A percentile compares a stretch with the other conserved stretches of the same genome.
Conservation (phyloP, 1,284 basidiomycete genomes). For the Pascua sp. region DNA sequence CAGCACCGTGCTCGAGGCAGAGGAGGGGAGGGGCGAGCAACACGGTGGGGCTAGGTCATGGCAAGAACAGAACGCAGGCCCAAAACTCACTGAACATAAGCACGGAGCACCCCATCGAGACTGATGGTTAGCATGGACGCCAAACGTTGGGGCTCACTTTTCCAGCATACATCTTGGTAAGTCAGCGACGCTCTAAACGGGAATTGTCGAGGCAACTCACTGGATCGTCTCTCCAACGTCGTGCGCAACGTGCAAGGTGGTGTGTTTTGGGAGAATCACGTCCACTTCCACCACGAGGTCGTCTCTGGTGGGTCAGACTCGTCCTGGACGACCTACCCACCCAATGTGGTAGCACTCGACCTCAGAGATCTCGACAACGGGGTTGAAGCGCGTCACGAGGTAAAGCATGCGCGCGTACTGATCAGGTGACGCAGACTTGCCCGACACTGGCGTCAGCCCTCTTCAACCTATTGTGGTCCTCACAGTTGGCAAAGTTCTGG, state of each 20-base stretch:
- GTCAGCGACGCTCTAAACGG: neutral
- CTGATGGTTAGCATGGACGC: constrained; percentile 19
- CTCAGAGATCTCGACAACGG: constrained; percentile 44
- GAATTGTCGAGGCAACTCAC: constrained; percentile 19
- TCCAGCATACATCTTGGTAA: constrained; percentile 35
- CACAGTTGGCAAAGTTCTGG: constrained; percentile 51
- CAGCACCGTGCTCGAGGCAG: too few relatives aligned
- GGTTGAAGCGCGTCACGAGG: constrained; percentile 51
- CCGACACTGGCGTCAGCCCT: constrained; percentile 32
- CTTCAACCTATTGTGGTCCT: neutral
- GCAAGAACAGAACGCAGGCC: neutral
- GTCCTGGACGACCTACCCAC: constrained; percentile 26
- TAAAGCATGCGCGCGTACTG: constrained; percentile 51
- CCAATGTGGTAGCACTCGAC: constrained; percentile 51
- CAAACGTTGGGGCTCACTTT: constrained; percentile 24
- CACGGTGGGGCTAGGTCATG: too few relatives aligned
- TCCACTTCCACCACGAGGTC: constrained; percentile 53
- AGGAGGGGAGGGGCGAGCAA: too few relatives aligned
- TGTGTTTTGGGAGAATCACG: constrained; percentile 50
- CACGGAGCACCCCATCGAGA: constrained; percentile 50
- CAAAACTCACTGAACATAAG: constrained; percentile 48
- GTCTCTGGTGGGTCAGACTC: constrained; percentile 26
- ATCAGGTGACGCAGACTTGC: constrained; percentile 33
- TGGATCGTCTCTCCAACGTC: constrained; percentile 52
- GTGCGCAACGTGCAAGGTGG: constrained; percentile 50